Base-by-base conservation (phyloP, 2,329 filamentous ascomycete species). In the Fusarium beomiforme region DNA sequence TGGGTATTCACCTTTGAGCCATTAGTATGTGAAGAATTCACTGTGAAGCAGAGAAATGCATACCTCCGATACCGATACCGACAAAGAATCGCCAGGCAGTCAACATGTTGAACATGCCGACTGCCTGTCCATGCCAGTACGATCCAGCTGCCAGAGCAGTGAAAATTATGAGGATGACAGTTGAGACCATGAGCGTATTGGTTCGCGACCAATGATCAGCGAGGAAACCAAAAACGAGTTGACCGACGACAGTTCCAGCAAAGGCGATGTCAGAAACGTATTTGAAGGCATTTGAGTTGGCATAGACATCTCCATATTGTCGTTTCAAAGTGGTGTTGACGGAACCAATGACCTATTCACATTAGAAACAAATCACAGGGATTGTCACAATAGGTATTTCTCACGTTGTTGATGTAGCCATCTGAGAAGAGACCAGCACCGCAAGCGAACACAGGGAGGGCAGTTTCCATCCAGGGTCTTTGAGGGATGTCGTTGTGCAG, bases 391-490 rank as follows among this genome's bases (percentile, higher is more conserved):
- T 12, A 12, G 47, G 29, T 29, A 29, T 29, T 39, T 59, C 79
- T 69, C 82, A 94, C 93, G 77, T 93, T 94, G 82, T 97, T 97
- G 78, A 97, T 89, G 80, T 97, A 97, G 19, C 95, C 95, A 80
- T 97, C 95, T 26, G 92, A 94, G 81, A 97, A 97, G 4, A 97
- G 86, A 76, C 95, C 95, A 55, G 94, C 93, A 71, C 95, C 95
- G 77, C 94, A 97, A 44, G 94, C 94, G 74, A 97, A 91, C 2
- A 94, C 92, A 17, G 94, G 93, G 86, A 88, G 44, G 6, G 71
- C 74, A 4, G 72, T 75, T 21, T 75, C 69, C 10, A 60, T 49
- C 69, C 71, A 75, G 14, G 73, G 55, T 5, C 64, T 58, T 58
- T 72, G 59, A 9, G 56, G 46, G 9, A 50, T 34, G n/a, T 62